Evolutionary conservation across 192 early-diverging fungal species (phyloP).

Genomic region (Backusella parvicylindrica): DNA sequence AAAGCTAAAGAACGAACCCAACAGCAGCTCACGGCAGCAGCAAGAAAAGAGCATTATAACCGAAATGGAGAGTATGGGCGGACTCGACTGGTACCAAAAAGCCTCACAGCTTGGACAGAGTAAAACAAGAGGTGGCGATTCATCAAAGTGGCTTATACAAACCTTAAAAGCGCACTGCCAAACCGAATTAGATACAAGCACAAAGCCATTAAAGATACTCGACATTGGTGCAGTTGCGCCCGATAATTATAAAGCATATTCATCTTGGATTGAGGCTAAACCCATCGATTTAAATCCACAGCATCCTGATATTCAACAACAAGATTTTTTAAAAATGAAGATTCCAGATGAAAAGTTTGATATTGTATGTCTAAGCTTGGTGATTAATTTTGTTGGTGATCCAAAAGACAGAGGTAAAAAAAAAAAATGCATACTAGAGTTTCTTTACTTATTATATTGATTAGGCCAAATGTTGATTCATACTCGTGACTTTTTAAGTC

Average conservation of each 20-base stretch:
- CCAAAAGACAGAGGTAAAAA: constrained; percentile 57
- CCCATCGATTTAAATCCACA: constrained; percentile 91
- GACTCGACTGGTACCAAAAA: constrained; percentile 84
- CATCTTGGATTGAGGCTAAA: constrained; percentile 63
- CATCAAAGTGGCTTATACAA: constrained; percentile 76
- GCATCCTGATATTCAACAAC: constrained; percentile 60
- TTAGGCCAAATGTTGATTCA: constrained; percentile 36
- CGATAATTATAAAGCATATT: constrained; percentile 67
- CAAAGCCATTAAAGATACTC: constrained; percentile 53
- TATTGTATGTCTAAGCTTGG: constrained; percentile 75
- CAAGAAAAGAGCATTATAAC: constrained; percentile 34
- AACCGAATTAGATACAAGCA: background rate
- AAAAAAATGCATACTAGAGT: background rate
- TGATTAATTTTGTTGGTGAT: constrained; percentile 90
- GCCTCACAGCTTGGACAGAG: constrained; percentile 80
- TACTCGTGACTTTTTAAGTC: constrained; percentile 22
- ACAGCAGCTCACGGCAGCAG: constrained; percentile 10
- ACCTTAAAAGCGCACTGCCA: constrained; percentile 36
- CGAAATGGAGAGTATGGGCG: constrained; percentile 73
- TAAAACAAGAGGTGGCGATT: constrained; percentile 77
- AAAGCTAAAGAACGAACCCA: constrained; percentile 34
- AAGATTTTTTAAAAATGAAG: constrained; percentile 81
- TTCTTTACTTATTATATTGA: constrained; percentile 9
- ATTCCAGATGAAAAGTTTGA: constrained; percentile 60
- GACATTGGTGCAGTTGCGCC: constrained; percentile 85